Evolutionary conservation across 1,139 yeast genomes (phyloP).

Genomic region (Scheffersomyces segobiensis): DNA sequence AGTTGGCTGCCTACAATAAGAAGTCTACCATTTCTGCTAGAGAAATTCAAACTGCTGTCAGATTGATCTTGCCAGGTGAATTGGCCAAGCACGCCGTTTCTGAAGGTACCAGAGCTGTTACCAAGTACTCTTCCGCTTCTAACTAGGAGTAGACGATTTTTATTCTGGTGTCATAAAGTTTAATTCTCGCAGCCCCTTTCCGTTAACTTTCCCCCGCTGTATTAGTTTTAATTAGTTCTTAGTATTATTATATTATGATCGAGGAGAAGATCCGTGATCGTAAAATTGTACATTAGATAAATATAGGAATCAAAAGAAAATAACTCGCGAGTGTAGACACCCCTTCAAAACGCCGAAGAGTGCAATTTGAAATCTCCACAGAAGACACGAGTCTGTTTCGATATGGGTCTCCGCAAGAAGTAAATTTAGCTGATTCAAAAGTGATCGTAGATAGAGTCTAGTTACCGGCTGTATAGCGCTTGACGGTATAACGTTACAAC

Average conservation of each 20-base stretch:
- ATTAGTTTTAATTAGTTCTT: background rate
- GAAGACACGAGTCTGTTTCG: background rate
- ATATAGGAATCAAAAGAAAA: background rate
- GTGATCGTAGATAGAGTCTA: background rate
- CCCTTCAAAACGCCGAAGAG: background rate
- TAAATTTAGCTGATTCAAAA: background rate
- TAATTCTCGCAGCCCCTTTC: background rate
- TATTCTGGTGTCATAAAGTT: background rate
- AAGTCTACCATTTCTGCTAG: conserved; percentile 98
- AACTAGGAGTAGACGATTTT: conserved; percentile 8
- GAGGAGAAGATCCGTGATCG: background rate
- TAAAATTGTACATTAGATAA: background rate
- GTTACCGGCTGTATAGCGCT: too few species aligned
- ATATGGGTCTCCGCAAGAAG: background rate
- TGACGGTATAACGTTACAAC: too few species aligned
- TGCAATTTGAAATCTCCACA: background rate
- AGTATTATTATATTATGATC: background rate
- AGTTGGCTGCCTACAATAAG: conserved; percentile 99
- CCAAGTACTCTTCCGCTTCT: conserved; percentile 93
- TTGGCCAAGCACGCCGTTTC: conserved; percentile 99
- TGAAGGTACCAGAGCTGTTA: conserved; percentile 99
- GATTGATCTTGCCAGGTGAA: conserved; percentile 99
- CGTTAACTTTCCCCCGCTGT: background rate
- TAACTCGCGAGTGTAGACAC: background rate
- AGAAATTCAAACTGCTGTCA: conserved; percentile 99